Percentiles rank a stretch among this genome's conserved stretches.
Evolutionary conservation across 2,329 filamentous ascomycete species (phyloP).

Genomic region (Dendryphion nanum): DNA sequence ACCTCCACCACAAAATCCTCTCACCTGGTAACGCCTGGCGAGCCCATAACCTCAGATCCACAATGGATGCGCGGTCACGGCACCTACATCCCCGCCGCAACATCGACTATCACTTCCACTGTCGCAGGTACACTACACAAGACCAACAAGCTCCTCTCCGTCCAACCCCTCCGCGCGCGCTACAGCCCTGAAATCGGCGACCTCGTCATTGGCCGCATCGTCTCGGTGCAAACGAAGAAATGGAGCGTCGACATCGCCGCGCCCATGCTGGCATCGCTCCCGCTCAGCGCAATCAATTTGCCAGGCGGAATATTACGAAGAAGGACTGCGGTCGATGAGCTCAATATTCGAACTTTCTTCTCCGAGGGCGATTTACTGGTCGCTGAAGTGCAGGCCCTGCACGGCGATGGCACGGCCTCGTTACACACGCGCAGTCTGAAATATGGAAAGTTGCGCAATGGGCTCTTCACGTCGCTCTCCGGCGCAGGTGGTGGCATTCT

Average conservation of each 20-base stretch:
- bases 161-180: slow-evolving; percentile 83
- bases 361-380: slow-evolving; percentile 91
- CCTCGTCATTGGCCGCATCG: slow-evolving; percentile 87
- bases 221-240: slow-evolving; percentile 87
- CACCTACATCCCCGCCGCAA: slow-evolving; percentile 68
- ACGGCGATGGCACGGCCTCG: slow-evolving; percentile 79
- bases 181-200: slow-evolving; percentile 97
- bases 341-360: slow-evolving; percentile 97
- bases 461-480: slow-evolving; percentile 78
- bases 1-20: slow-evolving; percentile 31
- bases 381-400: slow-evolving; percentile 89
- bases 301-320: slow-evolving; percentile 90
- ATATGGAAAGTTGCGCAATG: slow-evolving; percentile 94
- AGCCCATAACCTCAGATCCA: slow-evolving; percentile 83
- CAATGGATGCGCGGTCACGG: slow-evolving; percentile 99
- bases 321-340: slow-evolving; percentile 90
- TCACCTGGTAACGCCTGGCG: slow-evolving; percentile 87
- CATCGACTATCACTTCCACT: slow-evolving; percentile 76
- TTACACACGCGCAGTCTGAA: slow-evolving; percentile 88
- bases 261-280: slow-evolving; percentile 78
- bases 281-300: slow-evolving; percentile 87
- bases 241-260: slow-evolving; percentile 96
- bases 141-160: slow-evolving; percentile 94
- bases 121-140: slow-evolving; percentile 87
- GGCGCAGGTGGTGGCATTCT: slow-evolving; percentile 68